These are phyloP conservation scores for Gossypioides kirkii DNA, from an alignment of 345 rosid species.

Conservation along the genomic window DNA sequence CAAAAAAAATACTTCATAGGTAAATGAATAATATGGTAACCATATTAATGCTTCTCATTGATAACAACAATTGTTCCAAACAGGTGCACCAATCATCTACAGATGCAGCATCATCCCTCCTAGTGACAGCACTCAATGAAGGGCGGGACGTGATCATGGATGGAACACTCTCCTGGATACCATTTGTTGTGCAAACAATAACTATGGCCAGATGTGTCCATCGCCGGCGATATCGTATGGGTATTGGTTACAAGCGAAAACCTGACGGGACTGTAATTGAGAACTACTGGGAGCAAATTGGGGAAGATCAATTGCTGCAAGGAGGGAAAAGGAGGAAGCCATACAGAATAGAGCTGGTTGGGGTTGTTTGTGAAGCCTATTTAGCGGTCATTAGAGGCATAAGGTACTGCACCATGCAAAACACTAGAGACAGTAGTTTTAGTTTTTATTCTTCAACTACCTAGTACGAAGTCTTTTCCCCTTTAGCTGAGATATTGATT, in stretches of 20 bases:
- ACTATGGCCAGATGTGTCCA: constrained; percentile 90
- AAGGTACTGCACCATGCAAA: constrained; percentile 38
- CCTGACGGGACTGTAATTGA: constrained; percentile 65
- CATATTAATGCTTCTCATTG: background rate
- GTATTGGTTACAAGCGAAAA: constrained; percentile 59
- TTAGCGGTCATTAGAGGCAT: constrained; percentile 91
- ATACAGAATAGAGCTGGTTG: constrained; percentile 89
- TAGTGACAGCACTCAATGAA: constrained; percentile 86
- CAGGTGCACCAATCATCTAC: constrained; percentile 97
- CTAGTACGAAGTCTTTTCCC: background rate
- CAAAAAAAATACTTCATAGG: background rate
- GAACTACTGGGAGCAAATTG: constrained; percentile 75
- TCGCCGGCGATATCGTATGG: constrained; percentile 82
- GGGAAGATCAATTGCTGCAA: constrained; percentile 44
- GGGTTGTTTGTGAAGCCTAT: constrained; percentile 91
- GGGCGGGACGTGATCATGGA: constrained; percentile 98
- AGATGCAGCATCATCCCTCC: constrained; percentile 88
- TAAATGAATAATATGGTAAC: background rate
- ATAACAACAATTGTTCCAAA: background rate
- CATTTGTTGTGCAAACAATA: constrained; percentile 80
- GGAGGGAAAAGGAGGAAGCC: constrained; percentile 62
- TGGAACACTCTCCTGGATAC: constrained; percentile 89
- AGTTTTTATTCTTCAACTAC: background rate
- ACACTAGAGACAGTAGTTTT: background rate
- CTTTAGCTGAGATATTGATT: background rate